Conservation (phyloP, 306 rosid species). For the Arachis stenosperma region DNA sequence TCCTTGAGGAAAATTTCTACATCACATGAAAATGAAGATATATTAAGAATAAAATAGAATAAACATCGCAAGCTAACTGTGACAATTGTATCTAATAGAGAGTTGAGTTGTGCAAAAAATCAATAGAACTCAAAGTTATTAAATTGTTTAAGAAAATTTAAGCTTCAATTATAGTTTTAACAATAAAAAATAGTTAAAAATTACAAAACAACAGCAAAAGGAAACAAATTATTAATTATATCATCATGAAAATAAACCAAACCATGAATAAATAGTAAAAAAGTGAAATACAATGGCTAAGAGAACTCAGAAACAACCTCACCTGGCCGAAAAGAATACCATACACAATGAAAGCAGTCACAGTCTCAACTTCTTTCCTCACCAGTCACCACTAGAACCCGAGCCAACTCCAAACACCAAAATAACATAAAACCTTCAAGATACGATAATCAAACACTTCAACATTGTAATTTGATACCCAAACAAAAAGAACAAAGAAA, state of each 20-base stretch:
- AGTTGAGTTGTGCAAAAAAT: slow-evolving; percentile 17
- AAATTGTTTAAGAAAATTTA: slow-evolving; percentile 3
- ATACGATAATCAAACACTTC: neutral
- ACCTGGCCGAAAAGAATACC: too few species aligned
- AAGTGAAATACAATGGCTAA: too few species aligned
- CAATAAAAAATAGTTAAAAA: too few species aligned
- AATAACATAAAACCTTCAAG: slow-evolving; percentile 8
- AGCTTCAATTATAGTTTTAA: too few species aligned
- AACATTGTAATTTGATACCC: neutral
- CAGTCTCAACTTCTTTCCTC: too few species aligned
- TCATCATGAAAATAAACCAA: too few species aligned
- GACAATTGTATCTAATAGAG: slow-evolving; percentile 3
- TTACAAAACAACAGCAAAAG: too few species aligned
- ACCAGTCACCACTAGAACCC: neutral
- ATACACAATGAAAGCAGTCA: too few species aligned
- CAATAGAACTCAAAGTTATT: slow-evolving; percentile 17
- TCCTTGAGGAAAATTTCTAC: slow-evolving; percentile 98
- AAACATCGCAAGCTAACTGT: slow-evolving; percentile 6
- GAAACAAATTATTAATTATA: too few species aligned
- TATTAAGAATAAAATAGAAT: slow-evolving; percentile 25
- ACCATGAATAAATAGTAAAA: too few species aligned
- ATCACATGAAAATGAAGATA: slow-evolving; percentile 37
- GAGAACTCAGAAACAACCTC: too few species aligned
- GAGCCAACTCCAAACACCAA: neutral
- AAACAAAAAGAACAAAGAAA: neutral